Percentiles rank a stretch among this genome's conserved stretches.
phyloP scores from a whole-genome alignment of 2,329 filamentous ascomycete genomes.

The Pseudofabraea citricarpa region DNA sequence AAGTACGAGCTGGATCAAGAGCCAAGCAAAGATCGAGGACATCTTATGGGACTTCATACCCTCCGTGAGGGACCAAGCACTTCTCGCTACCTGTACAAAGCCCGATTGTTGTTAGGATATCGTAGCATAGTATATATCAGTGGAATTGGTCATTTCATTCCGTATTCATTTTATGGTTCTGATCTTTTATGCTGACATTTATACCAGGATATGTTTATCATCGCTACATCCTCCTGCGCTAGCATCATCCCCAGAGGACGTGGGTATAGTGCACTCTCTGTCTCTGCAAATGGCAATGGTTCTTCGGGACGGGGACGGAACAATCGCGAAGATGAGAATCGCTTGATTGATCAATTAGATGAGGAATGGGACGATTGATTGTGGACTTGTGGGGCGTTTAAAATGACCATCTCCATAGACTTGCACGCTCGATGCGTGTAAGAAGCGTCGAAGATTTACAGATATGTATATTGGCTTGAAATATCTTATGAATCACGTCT shows the following conservation, averaged over 20 bases:
- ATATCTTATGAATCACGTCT: too few species aligned
- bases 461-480: too few species aligned
- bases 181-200: slow-evolving; percentile 11
- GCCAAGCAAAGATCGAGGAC: slow-evolving; percentile 16
- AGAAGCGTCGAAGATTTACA: too few species aligned
- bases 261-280: slow-evolving; percentile 62
- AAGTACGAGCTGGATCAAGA: slow-evolving; percentile 18
- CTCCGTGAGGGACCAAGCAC: slow-evolving; percentile 14
- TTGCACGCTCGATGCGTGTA: too few species aligned
- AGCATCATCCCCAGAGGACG: slow-evolving; percentile 58
- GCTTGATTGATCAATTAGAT: slow-evolving; percentile 90
- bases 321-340: slow-evolving; percentile 73
- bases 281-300: slow-evolving; percentile 46
- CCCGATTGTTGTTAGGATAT: slow-evolving; percentile 12
- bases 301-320: slow-evolving; percentile 29
- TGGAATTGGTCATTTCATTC: background rate
- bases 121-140: slow-evolving; percentile 14
- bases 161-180: background rate
- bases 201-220: slow-evolving; percentile 62
- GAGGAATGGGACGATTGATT: slow-evolving; percentile 93
- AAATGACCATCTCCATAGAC: too few species aligned
- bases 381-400: too few species aligned
- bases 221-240: slow-evolving; percentile 64
- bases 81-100: slow-evolving; percentile 11
- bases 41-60: slow-evolving; percentile 21